Evolutionary conservation across 176 grass and related monocot genomes (phyloP), one percentile per base, ranked within the genome.

Genomic region (Oryza longistaminata): DNA sequence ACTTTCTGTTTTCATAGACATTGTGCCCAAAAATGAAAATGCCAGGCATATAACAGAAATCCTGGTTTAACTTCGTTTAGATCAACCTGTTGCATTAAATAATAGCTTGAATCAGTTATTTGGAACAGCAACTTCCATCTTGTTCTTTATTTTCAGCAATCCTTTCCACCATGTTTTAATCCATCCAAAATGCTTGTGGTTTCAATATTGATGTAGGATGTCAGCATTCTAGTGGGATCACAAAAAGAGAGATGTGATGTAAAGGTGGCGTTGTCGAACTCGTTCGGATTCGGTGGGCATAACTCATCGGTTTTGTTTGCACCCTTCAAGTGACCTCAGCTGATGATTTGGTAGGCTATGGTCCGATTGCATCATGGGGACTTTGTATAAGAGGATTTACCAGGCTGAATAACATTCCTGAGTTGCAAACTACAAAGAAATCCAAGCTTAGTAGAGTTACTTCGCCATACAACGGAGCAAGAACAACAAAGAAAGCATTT

Each of bases 281-380:
- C 97, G 29, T 99, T 96, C 73, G 93, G 97, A 80, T 99, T 99
- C 29, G 97, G 97, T 21, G 97, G 93, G 22, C 97, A 99, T 75
- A 99, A 99, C 83, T 99, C 97, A 3, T 99, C 93, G 5, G 94
- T 99, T 74, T 86, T 99, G 77, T 94, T 99, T 87, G 91, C 93
- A 42, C 93, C 93, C 13, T 92, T 92, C 78, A 85, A 92, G 72
- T 91, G 85, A 92, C 55, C 45, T 65, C n/a, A 19, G 45, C 65
- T 79, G 76, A 34, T 62, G 66, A 34, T 78, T 53, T 73, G 53
- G 52, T 71, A 86, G 48, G 75, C 81, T 86, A 49, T 85, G 89
- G 67, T 83, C 48, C 16, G 19, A 71, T 67, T 58, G 73, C 49
- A 43, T 40, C 19, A 9, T 25, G 16, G 44, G 58, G 78, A 72